Base-by-base conservation (phyloP, 192 early-diverging fungal genomes). In the Linnemannia elongata region DNA sequence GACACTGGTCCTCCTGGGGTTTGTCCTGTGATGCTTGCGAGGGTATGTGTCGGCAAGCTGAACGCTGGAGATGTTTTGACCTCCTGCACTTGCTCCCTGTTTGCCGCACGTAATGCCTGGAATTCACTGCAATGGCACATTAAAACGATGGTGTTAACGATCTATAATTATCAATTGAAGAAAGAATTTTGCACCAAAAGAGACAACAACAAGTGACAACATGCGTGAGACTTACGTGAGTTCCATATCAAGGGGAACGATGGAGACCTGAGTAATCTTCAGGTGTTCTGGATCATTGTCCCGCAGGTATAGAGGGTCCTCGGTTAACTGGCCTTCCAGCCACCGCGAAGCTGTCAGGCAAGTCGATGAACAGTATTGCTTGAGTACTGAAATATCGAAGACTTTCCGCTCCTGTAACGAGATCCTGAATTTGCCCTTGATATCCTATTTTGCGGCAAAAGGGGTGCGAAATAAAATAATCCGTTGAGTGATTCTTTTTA, bases 301-400 rank as follows among this genome's bases (percentile, higher is more conserved):
- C 41, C 90, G 82, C 79, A 96, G 89, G 87, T 95, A 98, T 1
- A 95, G 75, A 0, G 97, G 94, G 72, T 97, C 95, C 13, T 93
- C 92, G 0, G 93, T 90, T 36, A 98, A 75, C 89, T 98, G 97
- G 20, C 90, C 78, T 36, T 70, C 85, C 75, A 92, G 93, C 83
- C 95, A 96, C 27, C 90, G 92, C 9, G 96, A 96, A 18, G 93
- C 93, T 2, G 93, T 93, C 80, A 95, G 89, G 80, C 97, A 98
- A 0, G 78, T 78, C 47, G 89, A 89, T 10, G 94, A 94, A 76
- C 97, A 98, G 77, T 90, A 98, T 57, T 85, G 79, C 44, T 90
- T 89, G 13, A 95, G 88, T 60, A 94, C 93, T 1, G 92, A 90
- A 5, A 94, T 91, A 82, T 97, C 96, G 79, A 91, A 97, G 8